phyloP scores from a whole-genome alignment of 2,329 filamentous ascomycete genomes.

The Aureobasidium pullulans region DNA sequence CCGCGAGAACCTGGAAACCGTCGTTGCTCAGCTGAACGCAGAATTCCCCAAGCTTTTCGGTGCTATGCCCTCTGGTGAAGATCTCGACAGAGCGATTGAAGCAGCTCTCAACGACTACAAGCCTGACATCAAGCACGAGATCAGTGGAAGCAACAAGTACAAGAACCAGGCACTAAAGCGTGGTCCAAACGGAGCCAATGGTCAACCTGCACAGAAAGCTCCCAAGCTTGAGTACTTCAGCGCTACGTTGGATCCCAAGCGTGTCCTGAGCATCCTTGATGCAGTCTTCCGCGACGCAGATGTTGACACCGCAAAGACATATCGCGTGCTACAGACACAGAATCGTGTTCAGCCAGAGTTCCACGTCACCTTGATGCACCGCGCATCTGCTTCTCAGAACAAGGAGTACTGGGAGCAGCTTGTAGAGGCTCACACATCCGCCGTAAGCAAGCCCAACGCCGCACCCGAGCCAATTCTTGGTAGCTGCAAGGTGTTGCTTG shows the following conservation, averaged over 20 bases:
- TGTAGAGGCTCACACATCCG: constrained; percentile 45
- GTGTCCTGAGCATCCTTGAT: constrained; percentile 55
- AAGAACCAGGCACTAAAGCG: constrained; percentile 18
- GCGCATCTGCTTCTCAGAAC: constrained; percentile 52
- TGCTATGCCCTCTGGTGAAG: constrained; percentile 60
- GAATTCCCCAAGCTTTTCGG: constrained; percentile 70
- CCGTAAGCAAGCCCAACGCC: constrained; percentile 24
- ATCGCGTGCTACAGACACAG: constrained; percentile 63
- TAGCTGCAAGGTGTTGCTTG: constrained; percentile 54
- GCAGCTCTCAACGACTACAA: constrained; percentile 68
- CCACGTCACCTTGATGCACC: constrained; percentile 91
- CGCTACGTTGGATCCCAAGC: constrained; percentile 46
- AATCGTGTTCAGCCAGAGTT: constrained; percentile 77
- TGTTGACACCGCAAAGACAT: constrained; percentile 57
- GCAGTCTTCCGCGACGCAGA: constrained; percentile 56
- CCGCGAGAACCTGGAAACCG: constrained; percentile 74
- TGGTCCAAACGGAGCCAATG: constrained; percentile 5
- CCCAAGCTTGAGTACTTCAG: constrained; percentile 59
- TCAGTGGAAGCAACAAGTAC: constrained; percentile 50
- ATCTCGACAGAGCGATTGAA: constrained; percentile 73
- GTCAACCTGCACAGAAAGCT: constrained; percentile 20
- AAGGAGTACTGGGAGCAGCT: constrained; percentile 73
- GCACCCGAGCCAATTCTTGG: constrained; percentile 50
- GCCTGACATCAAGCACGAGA: constrained; percentile 67
- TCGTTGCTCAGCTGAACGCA: constrained; percentile 64